These are phyloP conservation scores for Tylopilus orsonianus DNA, from an alignment of 1,284 basidiomycete genomes.

Conservation along the genomic window DNA sequence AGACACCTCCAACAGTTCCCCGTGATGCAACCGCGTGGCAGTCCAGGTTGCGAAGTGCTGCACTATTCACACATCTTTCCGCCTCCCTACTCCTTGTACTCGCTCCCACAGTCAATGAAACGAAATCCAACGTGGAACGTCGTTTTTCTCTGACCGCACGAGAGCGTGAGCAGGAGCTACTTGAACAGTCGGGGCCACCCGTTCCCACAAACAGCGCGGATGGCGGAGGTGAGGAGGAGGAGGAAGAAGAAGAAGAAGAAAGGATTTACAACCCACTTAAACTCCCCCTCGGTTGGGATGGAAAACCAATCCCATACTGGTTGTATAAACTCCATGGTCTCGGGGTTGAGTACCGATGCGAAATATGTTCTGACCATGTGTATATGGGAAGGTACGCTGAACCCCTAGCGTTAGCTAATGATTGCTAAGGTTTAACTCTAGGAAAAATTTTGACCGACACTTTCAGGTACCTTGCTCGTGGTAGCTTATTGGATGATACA, in stretches of 20 bases:
- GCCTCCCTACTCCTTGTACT: constrained; percentile 68
- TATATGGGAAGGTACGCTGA: constrained; percentile 84
- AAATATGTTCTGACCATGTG: constrained; percentile 95
- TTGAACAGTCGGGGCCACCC: constrained; percentile 79
- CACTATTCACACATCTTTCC: constrained; percentile 72
- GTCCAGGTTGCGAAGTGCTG: constrained; percentile 67
- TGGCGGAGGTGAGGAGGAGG: constrained; percentile 74
- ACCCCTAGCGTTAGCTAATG: constrained; percentile 1
- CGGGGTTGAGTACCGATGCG: constrained; percentile 96
- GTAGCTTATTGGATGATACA: constrained; percentile 7
- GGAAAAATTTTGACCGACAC: constrained; percentile 94
- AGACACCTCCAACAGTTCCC: constrained; percentile 27
- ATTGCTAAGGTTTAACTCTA: constrained; percentile 31
- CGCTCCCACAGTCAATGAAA: constrained; percentile 75
- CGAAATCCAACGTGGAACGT: constrained; percentile 95
- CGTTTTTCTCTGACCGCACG: constrained; percentile 93
- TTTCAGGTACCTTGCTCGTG: constrained; percentile 59
- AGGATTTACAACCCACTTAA: constrained; percentile 98
- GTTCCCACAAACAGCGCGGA: constrained; percentile 51
- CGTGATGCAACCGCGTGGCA: constrained; percentile 43
- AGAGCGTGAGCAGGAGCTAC: constrained; percentile 91
- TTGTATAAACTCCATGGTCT: constrained; percentile 97
- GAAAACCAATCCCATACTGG: constrained; percentile 99
- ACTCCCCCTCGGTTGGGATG: constrained; percentile 96
- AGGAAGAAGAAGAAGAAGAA: constrained; percentile 93